phyloP scores from a whole-genome alignment of 2,329 filamentous ascomycete species.

The Cordyceps pruinosa region DNA sequence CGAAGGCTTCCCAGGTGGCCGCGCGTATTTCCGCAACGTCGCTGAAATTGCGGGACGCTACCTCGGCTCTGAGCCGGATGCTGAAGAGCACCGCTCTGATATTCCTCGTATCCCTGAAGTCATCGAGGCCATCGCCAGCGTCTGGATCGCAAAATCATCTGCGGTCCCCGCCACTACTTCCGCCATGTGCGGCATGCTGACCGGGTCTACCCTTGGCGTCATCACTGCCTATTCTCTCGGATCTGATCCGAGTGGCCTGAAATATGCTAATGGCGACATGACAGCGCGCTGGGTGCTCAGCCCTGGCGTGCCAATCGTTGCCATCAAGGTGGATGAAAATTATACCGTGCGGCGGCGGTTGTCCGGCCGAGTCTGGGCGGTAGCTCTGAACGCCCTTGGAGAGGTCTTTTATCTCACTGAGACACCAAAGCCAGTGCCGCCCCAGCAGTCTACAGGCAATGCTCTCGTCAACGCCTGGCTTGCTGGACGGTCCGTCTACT shows the following conservation, averaged over 20 bases:
- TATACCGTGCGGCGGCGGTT: slow-evolving; percentile 66
- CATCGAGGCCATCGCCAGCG: slow-evolving; percentile 64
- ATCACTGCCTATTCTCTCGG: slow-evolving; percentile 77
- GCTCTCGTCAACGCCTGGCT: slow-evolving; percentile 67
- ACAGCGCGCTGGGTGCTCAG: slow-evolving; percentile 86
- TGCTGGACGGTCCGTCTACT: slow-evolving; percentile 69
- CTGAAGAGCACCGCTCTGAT: slow-evolving; percentile 58
- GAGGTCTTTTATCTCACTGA: slow-evolving; percentile 82
- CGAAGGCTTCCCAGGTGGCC: slow-evolving; percentile 79
- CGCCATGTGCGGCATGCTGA: slow-evolving; percentile 73
- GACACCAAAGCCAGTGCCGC: slow-evolving; percentile 51
- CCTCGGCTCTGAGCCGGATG: slow-evolving; percentile 53
- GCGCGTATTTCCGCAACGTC: slow-evolving; percentile 66
- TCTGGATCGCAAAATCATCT: slow-evolving; percentile 85
- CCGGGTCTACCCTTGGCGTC: slow-evolving; percentile 75
- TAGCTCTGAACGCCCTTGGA: slow-evolving; percentile 86
- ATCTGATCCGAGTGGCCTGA: slow-evolving; percentile 47
- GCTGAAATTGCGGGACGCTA: slow-evolving; percentile 73
- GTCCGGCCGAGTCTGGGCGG: slow-evolving; percentile 75
- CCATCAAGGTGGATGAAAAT: slow-evolving; percentile 74
- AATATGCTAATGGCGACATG: slow-evolving; percentile 66
- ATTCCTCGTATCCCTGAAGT: slow-evolving; percentile 69
- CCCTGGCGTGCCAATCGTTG: slow-evolving; percentile 86
- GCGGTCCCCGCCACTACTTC: slow-evolving; percentile 65
- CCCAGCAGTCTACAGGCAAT: slow-evolving; percentile 45